Conservation (phyloP, 106 monocot genomes). For the Ottelia alismoides region DNA sequence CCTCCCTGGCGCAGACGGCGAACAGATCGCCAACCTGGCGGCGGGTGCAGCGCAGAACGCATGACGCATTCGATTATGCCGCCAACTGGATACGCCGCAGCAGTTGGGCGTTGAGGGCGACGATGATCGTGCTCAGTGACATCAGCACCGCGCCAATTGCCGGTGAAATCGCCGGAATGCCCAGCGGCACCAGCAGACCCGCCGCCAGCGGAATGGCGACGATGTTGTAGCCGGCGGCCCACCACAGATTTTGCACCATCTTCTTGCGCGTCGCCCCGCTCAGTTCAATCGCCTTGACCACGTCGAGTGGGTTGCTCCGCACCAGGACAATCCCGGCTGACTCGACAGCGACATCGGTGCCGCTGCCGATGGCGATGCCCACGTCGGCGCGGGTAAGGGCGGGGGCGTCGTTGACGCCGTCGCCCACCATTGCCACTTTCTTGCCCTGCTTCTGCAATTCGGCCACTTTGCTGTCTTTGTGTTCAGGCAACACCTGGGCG, state of each 20-base stretch:
- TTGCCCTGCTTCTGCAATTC: not conserved
- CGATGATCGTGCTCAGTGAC: too few relatives aligned
- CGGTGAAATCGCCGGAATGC: too few relatives aligned
- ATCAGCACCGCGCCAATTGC: too few relatives aligned
- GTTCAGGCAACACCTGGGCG: not conserved
- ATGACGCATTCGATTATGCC: too few relatives aligned
- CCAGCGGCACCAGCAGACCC: not conserved
- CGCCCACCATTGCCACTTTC: not conserved
- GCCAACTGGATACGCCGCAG: too few relatives aligned
- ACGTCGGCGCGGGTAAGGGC: not conserved
- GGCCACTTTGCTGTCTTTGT: not conserved
- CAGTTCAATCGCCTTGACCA: not conserved
- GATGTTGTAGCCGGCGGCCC: not conserved
- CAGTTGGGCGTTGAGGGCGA: too few relatives aligned
- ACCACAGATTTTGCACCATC: not conserved
- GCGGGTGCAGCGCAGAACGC: too few relatives aligned
- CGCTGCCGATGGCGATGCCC: too few relatives aligned
- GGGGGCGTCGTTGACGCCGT: not conserved
- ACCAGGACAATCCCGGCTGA: not conserved
- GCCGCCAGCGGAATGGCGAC: not conserved
- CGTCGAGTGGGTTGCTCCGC: not conserved
- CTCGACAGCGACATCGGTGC: not conserved
- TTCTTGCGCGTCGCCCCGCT: not conserved
- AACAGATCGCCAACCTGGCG: too few relatives aligned
- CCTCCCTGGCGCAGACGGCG: too few relatives aligned